Conservation (phyloP, 2,329 filamentous ascomycete genomes). For the Coleophoma crateriformis region DNA sequence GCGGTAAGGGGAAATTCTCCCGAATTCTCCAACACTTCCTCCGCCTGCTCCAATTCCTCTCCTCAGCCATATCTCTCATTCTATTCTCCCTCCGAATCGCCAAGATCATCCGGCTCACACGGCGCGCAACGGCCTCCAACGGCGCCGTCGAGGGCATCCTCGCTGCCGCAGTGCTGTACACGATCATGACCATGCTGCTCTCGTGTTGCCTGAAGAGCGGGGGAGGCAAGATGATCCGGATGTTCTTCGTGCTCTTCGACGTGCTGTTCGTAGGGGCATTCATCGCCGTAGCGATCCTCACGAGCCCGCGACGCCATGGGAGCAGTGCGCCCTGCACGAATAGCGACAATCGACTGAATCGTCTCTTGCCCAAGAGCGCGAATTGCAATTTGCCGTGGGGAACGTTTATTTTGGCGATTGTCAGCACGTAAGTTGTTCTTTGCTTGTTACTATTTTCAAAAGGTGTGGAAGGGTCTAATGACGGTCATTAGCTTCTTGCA, state of each 20-base stretch:
- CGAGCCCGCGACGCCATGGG: slow-evolving; percentile 27
- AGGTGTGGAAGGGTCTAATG: not conserved
- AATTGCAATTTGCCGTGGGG: slow-evolving; percentile 35
- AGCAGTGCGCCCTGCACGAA: slow-evolving; percentile 27
- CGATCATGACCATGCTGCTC: slow-evolving; percentile 30
- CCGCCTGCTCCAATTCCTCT: slow-evolving; percentile 33
- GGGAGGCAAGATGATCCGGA: slow-evolving; percentile 28
- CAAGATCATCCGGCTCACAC: slow-evolving; percentile 33
- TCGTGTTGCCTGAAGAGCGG: slow-evolving; percentile 27
- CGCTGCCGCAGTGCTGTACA: slow-evolving; percentile 37
- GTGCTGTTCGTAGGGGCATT: slow-evolving; percentile 34
- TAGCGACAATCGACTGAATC: slow-evolving; percentile 14
- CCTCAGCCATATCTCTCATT: slow-evolving; percentile 34
- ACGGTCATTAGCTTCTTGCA: slow-evolving; percentile 31
- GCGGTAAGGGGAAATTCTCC: not conserved
- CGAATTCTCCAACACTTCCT: slow-evolving; percentile 5
- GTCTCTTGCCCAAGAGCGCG: slow-evolving; percentile 8
- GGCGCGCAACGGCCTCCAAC: slow-evolving; percentile 23
- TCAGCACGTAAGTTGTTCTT: slow-evolving; percentile 34
- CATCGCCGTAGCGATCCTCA: slow-evolving; percentile 36
- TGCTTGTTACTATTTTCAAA: not conserved
- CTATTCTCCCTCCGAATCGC: slow-evolving; percentile 35
- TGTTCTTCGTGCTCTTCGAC: slow-evolving; percentile 35
- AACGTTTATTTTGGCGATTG: slow-evolving; percentile 36
- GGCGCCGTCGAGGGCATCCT: slow-evolving; percentile 39